These are phyloP conservation scores for Physaria fendleri DNA, from an alignment of 345 rosid species.

Conservation along the genomic window DNA sequence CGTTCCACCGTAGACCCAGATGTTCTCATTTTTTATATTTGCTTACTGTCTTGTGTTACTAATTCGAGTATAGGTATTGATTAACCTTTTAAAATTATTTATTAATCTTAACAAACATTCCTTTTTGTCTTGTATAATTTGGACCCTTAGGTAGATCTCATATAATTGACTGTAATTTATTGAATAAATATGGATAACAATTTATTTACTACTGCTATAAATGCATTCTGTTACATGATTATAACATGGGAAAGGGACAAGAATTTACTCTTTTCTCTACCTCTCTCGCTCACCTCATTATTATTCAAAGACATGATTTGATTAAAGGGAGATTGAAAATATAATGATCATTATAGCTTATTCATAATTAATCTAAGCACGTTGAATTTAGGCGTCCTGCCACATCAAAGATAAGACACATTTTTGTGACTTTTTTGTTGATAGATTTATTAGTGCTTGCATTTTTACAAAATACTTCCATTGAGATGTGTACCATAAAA, in stretches of 20 bases:
- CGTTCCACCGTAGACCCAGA: conserved; percentile 22
- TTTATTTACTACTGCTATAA: background rate
- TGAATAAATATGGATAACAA: background rate
- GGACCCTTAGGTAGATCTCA: background rate
- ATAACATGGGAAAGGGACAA: conserved; percentile 11
- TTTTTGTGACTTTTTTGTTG: background rate
- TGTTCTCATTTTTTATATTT: background rate
- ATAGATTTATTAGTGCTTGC: too few relatives aligned
- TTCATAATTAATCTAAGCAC: conserved; percentile 18
- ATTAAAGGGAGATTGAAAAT: conserved; percentile 1
- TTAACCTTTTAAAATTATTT: background rate
- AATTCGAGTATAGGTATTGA: background rate
- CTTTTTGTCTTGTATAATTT: background rate
- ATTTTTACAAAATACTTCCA: background rate
- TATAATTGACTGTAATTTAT: background rate
- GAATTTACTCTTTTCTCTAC: background rate
- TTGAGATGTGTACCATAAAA: background rate
- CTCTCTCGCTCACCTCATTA: background rate
- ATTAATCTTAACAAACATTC: background rate
- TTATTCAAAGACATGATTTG: conserved; percentile 8
- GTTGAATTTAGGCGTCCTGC: conserved; percentile 19
- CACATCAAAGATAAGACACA: conserved; percentile 5
- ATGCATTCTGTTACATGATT: conserved; percentile 18
- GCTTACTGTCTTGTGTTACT: conserved; percentile 22
- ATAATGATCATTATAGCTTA: conserved; percentile 15